phyloP scores from a whole-genome alignment of 208 protist species.

The Tritrichomonas foetus region DNA sequence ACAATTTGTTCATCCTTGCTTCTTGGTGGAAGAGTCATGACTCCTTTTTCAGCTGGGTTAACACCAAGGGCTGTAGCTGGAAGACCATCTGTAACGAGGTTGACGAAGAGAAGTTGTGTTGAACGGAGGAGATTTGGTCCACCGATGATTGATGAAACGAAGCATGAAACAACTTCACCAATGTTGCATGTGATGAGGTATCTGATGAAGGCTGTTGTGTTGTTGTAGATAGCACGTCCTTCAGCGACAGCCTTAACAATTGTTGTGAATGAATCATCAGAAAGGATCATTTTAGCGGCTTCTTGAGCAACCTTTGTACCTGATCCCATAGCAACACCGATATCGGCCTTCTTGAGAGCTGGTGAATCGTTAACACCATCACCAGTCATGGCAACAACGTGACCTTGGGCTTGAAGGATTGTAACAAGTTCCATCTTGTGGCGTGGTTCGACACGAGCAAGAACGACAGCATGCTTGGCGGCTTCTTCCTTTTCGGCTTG shows the following conservation, averaged over 20 bases:
- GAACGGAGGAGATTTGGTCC: constrained; percentile 81
- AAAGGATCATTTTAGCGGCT: constrained; percentile 83
- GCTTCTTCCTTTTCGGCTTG: constrained; percentile 1
- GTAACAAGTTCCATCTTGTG: constrained; percentile 60
- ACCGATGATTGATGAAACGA: constrained; percentile 67
- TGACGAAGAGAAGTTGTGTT: constrained; percentile 94
- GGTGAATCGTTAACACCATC: constrained; percentile 84
- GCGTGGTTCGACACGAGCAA: constrained; percentile 57
- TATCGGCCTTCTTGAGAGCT: constrained; percentile 93
- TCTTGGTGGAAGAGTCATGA: constrained; percentile 62
- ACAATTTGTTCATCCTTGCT: constrained; percentile 50
- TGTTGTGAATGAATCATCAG: constrained; percentile 78
- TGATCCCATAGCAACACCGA: constrained; percentile 94
- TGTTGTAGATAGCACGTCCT: constrained; percentile 82
- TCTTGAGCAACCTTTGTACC: constrained; percentile 91
- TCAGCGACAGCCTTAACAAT: constrained; percentile 87
- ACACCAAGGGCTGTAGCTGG: constrained; percentile 87
- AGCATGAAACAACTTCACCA: constrained; percentile 74
- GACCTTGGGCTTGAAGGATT: constrained; percentile 52
- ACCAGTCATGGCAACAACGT: constrained; percentile 66
- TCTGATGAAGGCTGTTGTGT: constrained; percentile 91
- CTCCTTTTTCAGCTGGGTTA: constrained; percentile 61
- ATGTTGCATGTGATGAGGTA: constrained; percentile 94
- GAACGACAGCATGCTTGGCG: constrained; percentile 44
- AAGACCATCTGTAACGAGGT: constrained; percentile 95